These are phyloP conservation scores for Galerina sulciceps DNA, from an alignment of 768 basidiomycete genomes.

Conservation along the genomic window DNA sequence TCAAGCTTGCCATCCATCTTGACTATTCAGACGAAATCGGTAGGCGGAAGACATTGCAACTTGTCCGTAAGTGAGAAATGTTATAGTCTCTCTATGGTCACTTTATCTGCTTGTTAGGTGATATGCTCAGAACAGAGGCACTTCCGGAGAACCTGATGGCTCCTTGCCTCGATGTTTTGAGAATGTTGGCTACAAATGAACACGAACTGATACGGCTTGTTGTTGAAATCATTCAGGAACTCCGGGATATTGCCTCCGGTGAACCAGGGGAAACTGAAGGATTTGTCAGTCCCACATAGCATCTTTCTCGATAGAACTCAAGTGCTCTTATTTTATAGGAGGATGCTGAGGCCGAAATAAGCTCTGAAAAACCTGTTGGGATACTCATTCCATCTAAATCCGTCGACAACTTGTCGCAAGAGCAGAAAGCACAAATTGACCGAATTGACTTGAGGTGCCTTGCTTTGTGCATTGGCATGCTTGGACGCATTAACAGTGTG, in stretches of 20 bases:
- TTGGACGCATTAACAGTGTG: constrained; percentile 87
- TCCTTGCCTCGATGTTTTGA: constrained; percentile 82
- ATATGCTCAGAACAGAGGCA: constrained; percentile 76
- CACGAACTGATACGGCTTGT: constrained; percentile 86
- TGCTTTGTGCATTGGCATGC: constrained; percentile 76
- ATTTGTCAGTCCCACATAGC: background rate
- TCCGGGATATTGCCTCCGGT: constrained; percentile 56
- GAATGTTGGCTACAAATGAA: constrained; percentile 72
- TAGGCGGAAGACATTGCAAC: constrained; percentile 81
- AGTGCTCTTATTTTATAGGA: background rate
- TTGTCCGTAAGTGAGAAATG: constrained; percentile 66
- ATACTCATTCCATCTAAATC: constrained; percentile 24
- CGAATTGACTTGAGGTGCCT: constrained; percentile 77
- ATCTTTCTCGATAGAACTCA: no score
- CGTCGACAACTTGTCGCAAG: constrained; percentile 51
- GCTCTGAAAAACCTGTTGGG: constrained; percentile 30
- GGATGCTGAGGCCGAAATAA: constrained; percentile 24
- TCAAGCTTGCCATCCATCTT: constrained; percentile 75
- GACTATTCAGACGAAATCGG: constrained; percentile 96
- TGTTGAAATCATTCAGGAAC: constrained; percentile 85
- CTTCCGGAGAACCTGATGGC: constrained; percentile 75
- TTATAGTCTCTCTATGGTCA: background rate
- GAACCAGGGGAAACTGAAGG: constrained; percentile 38
- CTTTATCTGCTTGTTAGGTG: constrained; percentile 46
- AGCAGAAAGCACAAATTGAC: constrained; percentile 62